Evolutionary conservation across 1,139 yeast species (phyloP).

Genomic region (Yamadazyma aaseri): DNA sequence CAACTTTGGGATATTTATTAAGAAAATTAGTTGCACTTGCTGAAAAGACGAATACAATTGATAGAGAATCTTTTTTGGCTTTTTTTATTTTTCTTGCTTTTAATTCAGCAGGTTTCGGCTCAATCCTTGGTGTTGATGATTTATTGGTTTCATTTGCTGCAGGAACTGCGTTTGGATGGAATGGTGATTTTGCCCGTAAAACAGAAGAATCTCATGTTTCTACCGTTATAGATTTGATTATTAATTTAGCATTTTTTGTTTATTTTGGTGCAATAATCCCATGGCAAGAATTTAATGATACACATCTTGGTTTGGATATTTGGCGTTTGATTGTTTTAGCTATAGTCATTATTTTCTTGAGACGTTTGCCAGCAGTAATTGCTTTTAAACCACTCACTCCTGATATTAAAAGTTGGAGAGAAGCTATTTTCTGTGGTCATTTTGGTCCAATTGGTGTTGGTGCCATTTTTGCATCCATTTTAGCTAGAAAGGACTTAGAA

Average conservation of each 20-base stretch:
- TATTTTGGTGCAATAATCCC: constrained; percentile 95
- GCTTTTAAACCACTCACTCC: constrained; percentile 82
- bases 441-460: constrained; percentile 99
- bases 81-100: constrained; percentile 84
- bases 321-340: constrained; percentile 88
- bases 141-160: constrained; percentile 91
- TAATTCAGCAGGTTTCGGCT: constrained; percentile 90
- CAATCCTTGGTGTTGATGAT: constrained; percentile 91
- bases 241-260: constrained; percentile 86
- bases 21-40: constrained; percentile 77
- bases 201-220: constrained; percentile 93
- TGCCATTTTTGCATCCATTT: constrained; percentile 85
- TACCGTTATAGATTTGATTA: constrained; percentile 81
- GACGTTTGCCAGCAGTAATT: constrained; percentile 87
- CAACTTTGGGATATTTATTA: constrained; percentile 70
- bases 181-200: constrained; percentile 84
- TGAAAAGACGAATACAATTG: constrained; percentile 72
- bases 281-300: constrained; percentile 79
- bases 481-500: constrained; percentile 81
- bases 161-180: constrained; percentile 96
- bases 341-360: constrained; percentile 73
- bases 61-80: constrained; percentile 90
- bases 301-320: constrained; percentile 63
- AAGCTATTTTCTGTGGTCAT: constrained; percentile 93
- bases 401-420: constrained; percentile 91